Conservation (phyloP, 1,284 basidiomycete species). For the Sporisorium exsertum region DNA sequence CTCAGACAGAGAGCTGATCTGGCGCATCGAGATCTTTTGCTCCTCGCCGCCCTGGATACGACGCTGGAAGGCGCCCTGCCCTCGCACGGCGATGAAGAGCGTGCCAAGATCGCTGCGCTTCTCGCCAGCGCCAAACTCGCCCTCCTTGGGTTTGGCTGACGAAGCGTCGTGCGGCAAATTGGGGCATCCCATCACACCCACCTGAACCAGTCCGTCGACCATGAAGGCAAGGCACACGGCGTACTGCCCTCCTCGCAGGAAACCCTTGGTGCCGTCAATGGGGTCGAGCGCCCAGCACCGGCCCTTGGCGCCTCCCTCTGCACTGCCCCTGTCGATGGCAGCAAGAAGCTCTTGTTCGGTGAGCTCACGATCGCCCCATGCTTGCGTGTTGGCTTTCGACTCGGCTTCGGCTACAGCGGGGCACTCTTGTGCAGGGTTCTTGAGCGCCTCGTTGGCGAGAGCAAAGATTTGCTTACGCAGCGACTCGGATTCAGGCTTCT, state of each 20-base stretch:
- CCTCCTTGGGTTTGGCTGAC: slow-evolving; percentile 62
- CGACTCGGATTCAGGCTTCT: slow-evolving; percentile 69
- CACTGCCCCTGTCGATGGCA: slow-evolving; percentile 86
- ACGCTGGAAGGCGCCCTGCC: slow-evolving; percentile 64
- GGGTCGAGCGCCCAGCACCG: slow-evolving; percentile 91
- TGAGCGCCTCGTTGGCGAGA: slow-evolving; percentile 85
- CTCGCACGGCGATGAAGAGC: slow-evolving; percentile 63
- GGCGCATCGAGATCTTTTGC: slow-evolving; percentile 60
- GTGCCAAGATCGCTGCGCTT: slow-evolving; percentile 59
- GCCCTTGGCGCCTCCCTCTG: slow-evolving; percentile 81
- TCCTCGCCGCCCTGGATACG: slow-evolving; percentile 52
- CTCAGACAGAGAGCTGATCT: slow-evolving; percentile 69
- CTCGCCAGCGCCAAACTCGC: slow-evolving; percentile 56
- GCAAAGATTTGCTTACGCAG: slow-evolving; percentile 80
- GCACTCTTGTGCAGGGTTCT: slow-evolving; percentile 57
- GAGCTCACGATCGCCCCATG: slow-evolving; percentile 70
- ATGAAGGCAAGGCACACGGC: slow-evolving; percentile 94
- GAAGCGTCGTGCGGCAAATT: slow-evolving; percentile 77
- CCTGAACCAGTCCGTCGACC: slow-evolving; percentile 79
- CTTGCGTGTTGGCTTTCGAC: slow-evolving; percentile 69
- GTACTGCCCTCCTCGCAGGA: slow-evolving; percentile 95
- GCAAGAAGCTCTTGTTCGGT: slow-evolving; percentile 76
- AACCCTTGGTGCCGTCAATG: slow-evolving; percentile 93
- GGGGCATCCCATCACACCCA: slow-evolving; percentile 92
- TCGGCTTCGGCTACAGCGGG: slow-evolving; percentile 69